phyloP scores from a whole-genome alignment of 345 rosid species.

The Acer saccharum region DNA sequence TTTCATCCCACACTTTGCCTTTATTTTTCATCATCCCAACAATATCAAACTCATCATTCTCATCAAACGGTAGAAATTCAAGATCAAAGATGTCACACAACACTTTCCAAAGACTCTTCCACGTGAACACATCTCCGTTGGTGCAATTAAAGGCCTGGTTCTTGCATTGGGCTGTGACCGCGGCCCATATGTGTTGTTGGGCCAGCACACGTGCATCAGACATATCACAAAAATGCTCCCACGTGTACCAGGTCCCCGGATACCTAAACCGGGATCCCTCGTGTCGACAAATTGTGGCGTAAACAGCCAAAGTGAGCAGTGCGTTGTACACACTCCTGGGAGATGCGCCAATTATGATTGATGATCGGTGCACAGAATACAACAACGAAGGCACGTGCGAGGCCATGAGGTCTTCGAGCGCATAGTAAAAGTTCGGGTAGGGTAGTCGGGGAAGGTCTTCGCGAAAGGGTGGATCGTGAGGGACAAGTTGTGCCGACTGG shows the following conservation, averaged over 20 bases:
- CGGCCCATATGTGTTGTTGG: constrained; percentile 21
- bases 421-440: constrained; percentile 43
- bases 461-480: constrained; percentile 35
- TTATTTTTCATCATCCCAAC: constrained; percentile 25
- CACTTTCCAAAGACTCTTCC: constrained; percentile 37
- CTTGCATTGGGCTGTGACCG: background rate
- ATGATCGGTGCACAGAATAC: constrained; percentile 33
- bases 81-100: constrained; percentile 25
- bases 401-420: constrained; percentile 35
- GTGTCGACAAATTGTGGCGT: constrained; percentile 33
- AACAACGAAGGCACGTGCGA: constrained; percentile 23
- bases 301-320: constrained; percentile 22
- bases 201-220: constrained; percentile 34
- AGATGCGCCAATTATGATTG: constrained; percentile 38
- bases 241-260: constrained; percentile 32
- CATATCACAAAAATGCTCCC: constrained; percentile 42
- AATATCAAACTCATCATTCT: constrained; percentile 27
- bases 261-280: constrained; percentile 30
- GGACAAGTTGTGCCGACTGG: background rate
- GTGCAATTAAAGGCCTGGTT: constrained; percentile 45
- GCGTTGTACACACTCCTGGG: background rate
- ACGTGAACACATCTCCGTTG: constrained; percentile 36
- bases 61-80: constrained; percentile 34
- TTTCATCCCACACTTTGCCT: constrained; percentile 35
- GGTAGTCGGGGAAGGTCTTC: constrained; percentile 40